Evolutionary conservation across 768 basidiomycete genomes (phyloP), one percentile per base, ranked within the genome.

Genomic region (Multifurca ochricompacta): DNA sequence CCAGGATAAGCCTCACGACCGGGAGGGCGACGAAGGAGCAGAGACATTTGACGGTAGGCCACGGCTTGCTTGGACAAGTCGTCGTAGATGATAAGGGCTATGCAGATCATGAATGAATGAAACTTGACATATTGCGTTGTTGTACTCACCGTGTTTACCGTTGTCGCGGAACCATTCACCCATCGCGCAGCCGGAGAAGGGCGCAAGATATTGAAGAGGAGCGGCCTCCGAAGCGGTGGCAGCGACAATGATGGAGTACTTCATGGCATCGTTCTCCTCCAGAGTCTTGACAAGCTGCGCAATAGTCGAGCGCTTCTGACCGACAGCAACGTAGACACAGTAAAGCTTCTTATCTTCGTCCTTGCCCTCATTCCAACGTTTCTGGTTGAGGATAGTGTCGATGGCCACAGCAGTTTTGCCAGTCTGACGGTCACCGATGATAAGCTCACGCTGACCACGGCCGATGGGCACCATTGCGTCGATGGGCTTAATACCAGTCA

Each of bases 151-250:
- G 74, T 99, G 96, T 78, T 95, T 97, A 77, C 93, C 95, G 72
- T 99, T 99, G 77, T 99, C 96, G 75, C 92, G 90, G 96, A 99
- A 99, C 95, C 95, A 99, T 77, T 99, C 96, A 71, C 96, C 96
- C 93, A 99, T 99, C 67, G 96, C 96, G 74, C 92, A 95, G 61
- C 96, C 96, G 63, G 96, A 95, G 91, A 99, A 99, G 63, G 96
- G 96, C 66, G 96, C 96, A 65, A 99, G 89, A 77, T 97, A 99
- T 71, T 99, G 96, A 53, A 99, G 81, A 64, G 96, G 96, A 64
- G 96, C 96, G 66, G 96, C 96, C 77, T 99, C 96, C 25, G 94
- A 97, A 53, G 96, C 96, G 56, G 96, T 99, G 63, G 96, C 96
- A 65, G 96, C 96, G 66, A 99, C 96, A 64, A 99, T 92, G 77